A percentile compares a stretch with the other conserved stretches of the same genome.
These are phyloP conservation scores for Coleophoma crateriformis DNA, from an alignment of 2,329 filamentous ascomycete genomes.

Conservation along the genomic window DNA sequence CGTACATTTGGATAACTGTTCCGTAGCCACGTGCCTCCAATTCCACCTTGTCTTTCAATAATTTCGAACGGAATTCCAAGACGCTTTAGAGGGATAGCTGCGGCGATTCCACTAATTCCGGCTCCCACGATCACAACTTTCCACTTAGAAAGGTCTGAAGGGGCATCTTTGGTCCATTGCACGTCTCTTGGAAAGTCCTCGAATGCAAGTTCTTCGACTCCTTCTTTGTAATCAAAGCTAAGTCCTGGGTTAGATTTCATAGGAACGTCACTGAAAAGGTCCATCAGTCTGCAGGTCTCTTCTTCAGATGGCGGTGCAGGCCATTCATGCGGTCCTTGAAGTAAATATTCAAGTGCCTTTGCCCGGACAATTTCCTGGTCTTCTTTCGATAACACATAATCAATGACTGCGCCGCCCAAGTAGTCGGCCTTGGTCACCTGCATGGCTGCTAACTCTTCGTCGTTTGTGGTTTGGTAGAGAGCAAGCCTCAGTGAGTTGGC, in stretches of 20 bases:
- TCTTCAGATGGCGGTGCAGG: neutral
- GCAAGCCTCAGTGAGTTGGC: neutral
- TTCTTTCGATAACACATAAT: neutral
- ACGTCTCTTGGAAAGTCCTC: neutral
- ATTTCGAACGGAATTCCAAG: conserved; percentile 7
- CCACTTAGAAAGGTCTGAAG: neutral
- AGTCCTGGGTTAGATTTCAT: neutral
- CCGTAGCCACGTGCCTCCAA: conserved; percentile 23
- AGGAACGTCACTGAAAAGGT: neutral
- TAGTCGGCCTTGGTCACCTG: neutral
- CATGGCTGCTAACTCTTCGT: neutral
- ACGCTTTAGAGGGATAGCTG: neutral
- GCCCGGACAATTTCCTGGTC: neutral
- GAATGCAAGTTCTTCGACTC: neutral
- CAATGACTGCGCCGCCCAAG: neutral
- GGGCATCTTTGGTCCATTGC: neutral
- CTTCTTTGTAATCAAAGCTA: neutral
- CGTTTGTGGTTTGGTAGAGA: neutral
- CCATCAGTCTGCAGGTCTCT: neutral
- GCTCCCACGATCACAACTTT: neutral
- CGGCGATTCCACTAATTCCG: neutral
- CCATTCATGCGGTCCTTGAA: neutral
- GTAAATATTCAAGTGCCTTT: neutral
- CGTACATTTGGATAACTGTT: conserved; percentile 19
- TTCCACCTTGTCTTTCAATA: conserved; percentile 24